Percentiles rank a stretch among this genome's conserved stretches.
These are phyloP conservation scores for Graphilbum sp. DNA, from an alignment of 2,329 filamentous ascomycete species.

Conservation along the genomic window DNA sequence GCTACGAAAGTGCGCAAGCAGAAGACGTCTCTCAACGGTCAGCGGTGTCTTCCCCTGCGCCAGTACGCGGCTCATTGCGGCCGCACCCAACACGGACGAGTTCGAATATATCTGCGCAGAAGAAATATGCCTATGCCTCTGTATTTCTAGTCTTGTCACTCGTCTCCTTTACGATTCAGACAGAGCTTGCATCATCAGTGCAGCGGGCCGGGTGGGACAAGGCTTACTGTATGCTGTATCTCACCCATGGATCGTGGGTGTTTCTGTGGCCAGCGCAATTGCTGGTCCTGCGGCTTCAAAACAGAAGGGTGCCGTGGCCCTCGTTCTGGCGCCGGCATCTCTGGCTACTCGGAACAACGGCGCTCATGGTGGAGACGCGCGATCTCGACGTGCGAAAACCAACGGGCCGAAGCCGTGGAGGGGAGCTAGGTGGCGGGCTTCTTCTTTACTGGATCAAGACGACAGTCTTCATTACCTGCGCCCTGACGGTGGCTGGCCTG, in stretches of 20 bases:
- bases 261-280: slow-evolving; percentile 80
- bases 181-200: slow-evolving; percentile 88
- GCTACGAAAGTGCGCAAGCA: too few relatives aligned
- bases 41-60: too few relatives aligned
- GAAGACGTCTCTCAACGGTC: too few relatives aligned
- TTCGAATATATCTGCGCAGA: too few relatives aligned
- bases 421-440: slow-evolving; percentile 13
- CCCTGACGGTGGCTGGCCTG: slow-evolving; percentile 76
- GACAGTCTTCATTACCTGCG: slow-evolving; percentile 67
- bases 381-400: slow-evolving; percentile 37
- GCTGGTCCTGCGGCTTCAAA: slow-evolving; percentile 61
- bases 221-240: slow-evolving; percentile 98
- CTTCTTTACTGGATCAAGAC: slow-evolving; percentile 59
- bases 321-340: slow-evolving; percentile 63
- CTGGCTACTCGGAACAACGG: slow-evolving; percentile 33
- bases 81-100: too few relatives aligned
- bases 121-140: slow-evolving; percentile 74
- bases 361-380: slow-evolving; percentile 72
- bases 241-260: slow-evolving; percentile 90
- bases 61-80: too few relatives aligned
- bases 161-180: slow-evolving; percentile 82
- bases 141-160: slow-evolving; percentile 73
- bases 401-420: background rate
- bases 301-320: slow-evolving; percentile 61
- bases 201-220: slow-evolving; percentile 93